A percentile compares a stretch with the other conserved stretches of the same genome.
Conservation (phyloP, 495 filamentous ascomycete genomes). For the Hypoxylon perforatum region DNA sequence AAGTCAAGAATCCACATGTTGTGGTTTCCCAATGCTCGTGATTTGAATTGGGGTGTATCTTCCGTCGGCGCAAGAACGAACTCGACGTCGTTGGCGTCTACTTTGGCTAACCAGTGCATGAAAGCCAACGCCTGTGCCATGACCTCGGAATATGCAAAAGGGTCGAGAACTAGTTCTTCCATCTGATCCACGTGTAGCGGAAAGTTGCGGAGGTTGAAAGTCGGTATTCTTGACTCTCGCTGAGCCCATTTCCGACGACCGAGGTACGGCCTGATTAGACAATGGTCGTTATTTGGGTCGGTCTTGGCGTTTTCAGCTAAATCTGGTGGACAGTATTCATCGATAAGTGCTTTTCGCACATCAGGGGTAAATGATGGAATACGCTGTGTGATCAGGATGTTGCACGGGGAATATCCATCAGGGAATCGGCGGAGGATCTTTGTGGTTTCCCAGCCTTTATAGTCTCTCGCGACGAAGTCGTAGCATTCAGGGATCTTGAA, state of each 20-base stretch:
- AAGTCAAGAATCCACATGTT: constrained; percentile 62
- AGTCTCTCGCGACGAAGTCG: constrained; percentile 4
- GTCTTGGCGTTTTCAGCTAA: constrained; percentile 39
- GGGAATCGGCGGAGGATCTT: constrained; percentile 32
- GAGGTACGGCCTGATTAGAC: constrained; percentile 58
- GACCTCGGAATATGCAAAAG: constrained; percentile 31
- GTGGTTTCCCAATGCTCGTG: constrained; percentile 33
- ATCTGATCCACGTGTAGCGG: constrained; percentile 63
- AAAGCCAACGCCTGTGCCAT: constrained; percentile 61
- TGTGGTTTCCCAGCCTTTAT: constrained; percentile 7
- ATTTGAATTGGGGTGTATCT: constrained; percentile 18
- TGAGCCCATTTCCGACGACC: constrained; percentile 45
- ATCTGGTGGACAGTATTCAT: constrained; percentile 47
- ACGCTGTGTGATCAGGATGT: constrained; percentile 51
- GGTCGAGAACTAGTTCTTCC: constrained; percentile 50
- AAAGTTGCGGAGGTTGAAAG: constrained; percentile 59
- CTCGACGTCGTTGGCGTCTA: constrained; percentile 64
- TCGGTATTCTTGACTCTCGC: constrained; percentile 17
- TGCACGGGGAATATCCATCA: constrained; percentile 45
- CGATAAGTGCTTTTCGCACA: constrained; percentile 45
- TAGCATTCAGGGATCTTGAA: background rate
- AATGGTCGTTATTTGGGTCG: constrained; percentile 53
- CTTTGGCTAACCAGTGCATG: constrained; percentile 54
- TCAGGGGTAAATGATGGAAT: constrained; percentile 51
- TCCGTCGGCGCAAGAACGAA: constrained; percentile 57